These are phyloP conservation scores for Hirschfeldia incana DNA, from an alignment of 345 rosid genomes.

Conservation along the genomic window DNA sequence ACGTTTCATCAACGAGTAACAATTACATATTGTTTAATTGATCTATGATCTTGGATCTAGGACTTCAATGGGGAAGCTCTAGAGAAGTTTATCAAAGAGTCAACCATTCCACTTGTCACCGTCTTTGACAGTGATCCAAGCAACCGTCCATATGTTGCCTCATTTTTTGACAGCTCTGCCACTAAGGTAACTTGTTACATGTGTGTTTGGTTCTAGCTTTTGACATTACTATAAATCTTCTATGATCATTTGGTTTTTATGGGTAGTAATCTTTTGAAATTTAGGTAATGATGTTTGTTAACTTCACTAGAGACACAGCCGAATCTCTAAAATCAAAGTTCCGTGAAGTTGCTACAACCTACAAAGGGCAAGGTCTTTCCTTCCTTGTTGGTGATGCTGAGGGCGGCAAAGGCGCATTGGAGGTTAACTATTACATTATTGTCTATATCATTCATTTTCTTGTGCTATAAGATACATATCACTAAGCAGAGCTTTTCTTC, in stretches of 20 bases:
- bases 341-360: conserved; percentile 70
- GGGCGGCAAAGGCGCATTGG: conserved; percentile 80
- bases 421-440: conserved; percentile 48
- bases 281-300: conserved; percentile 87
- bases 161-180: conserved; percentile 65
- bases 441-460: conserved; percentile 10
- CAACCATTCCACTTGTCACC: conserved; percentile 75
- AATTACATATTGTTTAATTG: background rate
- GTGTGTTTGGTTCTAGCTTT: conserved; percentile 1
- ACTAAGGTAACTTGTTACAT: conserved; percentile 57
- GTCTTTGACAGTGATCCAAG: conserved; percentile 66
- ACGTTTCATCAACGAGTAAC: background rate
- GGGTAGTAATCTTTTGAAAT: conserved; percentile 9
- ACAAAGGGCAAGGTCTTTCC: conserved; percentile 63
- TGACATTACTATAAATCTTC: background rate
- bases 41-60: conserved; percentile 43
- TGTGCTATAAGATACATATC: background rate
- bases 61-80: conserved; percentile 71
- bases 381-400: conserved; percentile 93
- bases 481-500: conserved; percentile 7
- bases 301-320: conserved; percentile 56
- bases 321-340: conserved; percentile 67
- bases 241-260: conserved; percentile 5
- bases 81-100: conserved; percentile 76
- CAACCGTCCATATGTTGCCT: conserved; percentile 71